Base-by-base conservation (phyloP, 805 yeast species). In the Danielia reshetovae region DNA sequence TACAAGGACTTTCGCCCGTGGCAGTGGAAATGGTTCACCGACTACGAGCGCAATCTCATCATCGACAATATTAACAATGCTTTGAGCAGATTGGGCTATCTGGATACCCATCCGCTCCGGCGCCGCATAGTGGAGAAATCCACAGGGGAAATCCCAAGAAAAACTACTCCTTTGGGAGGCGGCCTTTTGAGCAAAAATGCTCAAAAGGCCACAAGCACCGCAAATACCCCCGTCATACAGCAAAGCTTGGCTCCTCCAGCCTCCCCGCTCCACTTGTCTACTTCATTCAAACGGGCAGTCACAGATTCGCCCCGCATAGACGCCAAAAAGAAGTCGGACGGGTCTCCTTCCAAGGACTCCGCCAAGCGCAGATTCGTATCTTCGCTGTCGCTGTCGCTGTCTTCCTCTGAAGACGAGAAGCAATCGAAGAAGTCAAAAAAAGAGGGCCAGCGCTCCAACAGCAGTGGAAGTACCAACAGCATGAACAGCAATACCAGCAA, bases 21-120 rank as follows among this genome's bases (percentile, higher is more conserved):
- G 65, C 48, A 40, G 18, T 64, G 69, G 68, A 40, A 34, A 16
- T 43, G 46, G 14, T 65, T 60, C 43, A 49, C 60, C 11, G 47
- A 43, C 7, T 48, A 46, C 26, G 70, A 65, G 40, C 51, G 69
- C 25, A 39, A 38, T 7, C 44, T 60, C 34, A 52, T 67, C 16
- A 40, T 60, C 16, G 48, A 55, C 27, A 66, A 65, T 43, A 51
- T 59, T 33, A 52, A 62, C 41, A 52, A 56, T 29, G 70, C 71
- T 5, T 56, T 67, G 41, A 65, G 67, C 16, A 42, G 73, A 27
- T 46, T 65, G 27, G 73, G 72, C 15, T 67, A 51, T 38, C 62
- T 60, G 51, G 69, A 61, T 25, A 62, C 71, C 7, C 72, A 67
- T 41, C 72, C 73, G 5, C 50, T 66, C 32, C 46, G 73, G 25